Conservation (phyloP, 805 yeast genomes). For the Metschnikowia lunata region DNA sequence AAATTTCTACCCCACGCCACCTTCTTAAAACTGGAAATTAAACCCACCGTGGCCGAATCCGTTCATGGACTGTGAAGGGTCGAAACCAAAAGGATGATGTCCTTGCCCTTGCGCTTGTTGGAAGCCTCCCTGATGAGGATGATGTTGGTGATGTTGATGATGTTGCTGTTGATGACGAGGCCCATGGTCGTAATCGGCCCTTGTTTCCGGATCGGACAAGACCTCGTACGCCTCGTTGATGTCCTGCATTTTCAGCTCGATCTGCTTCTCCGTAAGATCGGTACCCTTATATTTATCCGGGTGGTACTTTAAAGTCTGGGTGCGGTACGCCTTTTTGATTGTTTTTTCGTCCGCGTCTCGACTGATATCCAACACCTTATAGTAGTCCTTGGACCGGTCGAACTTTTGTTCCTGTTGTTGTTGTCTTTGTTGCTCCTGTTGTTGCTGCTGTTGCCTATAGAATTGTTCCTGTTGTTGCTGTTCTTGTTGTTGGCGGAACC, state of each 20-base stretch:
- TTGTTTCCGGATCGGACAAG: slow-evolving; percentile 60
- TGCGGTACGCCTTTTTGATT: slow-evolving; percentile 76
- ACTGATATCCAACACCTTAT: slow-evolving; percentile 68
- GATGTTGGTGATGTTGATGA: no score
- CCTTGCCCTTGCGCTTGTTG: slow-evolving; percentile 8
- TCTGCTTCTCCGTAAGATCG: slow-evolving; percentile 60
- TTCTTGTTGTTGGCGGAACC: slow-evolving; percentile 26
- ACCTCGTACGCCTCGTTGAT: slow-evolving; percentile 92
- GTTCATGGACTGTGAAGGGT: slow-evolving; percentile 15
- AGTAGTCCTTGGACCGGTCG: slow-evolving; percentile 61
- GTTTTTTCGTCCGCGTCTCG: slow-evolving; percentile 65
- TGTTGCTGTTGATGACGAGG: slow-evolving; percentile 3
- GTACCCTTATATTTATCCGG: slow-evolving; percentile 84
- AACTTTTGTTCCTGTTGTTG: slow-evolving; percentile 25
- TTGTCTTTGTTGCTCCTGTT: slow-evolving; percentile 30
- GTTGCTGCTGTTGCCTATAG: slow-evolving; percentile 39
- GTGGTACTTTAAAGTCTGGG: slow-evolving; percentile 74
- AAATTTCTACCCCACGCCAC: no score
- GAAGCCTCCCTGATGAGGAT: slow-evolving; percentile 9
- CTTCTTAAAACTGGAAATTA: background rate
- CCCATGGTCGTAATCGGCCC: slow-evolving; percentile 60
- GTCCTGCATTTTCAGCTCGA: slow-evolving; percentile 82
- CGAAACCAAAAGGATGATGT: slow-evolving; percentile 9
- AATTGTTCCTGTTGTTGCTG: slow-evolving; percentile 45
- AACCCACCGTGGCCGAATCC: slow-evolving; percentile 12